Conservation (phyloP, 345 rosid species). For the Aquilaria malaccensis region DNA sequence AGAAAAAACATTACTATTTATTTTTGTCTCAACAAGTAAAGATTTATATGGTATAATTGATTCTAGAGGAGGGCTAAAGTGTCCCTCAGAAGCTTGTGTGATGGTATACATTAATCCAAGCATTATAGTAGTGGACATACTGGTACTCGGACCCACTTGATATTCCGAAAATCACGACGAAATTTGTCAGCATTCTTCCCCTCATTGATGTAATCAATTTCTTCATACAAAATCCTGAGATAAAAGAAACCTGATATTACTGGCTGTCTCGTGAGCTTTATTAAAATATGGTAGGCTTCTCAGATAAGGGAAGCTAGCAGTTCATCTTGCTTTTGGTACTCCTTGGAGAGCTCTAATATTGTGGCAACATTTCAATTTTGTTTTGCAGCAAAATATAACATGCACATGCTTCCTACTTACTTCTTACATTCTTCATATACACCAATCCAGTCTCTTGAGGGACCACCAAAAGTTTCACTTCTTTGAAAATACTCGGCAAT, state of each 20-base stretch:
- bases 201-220: conserved; percentile 93
- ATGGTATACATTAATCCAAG: background rate
- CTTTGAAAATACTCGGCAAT: conserved; percentile 87
- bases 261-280: background rate
- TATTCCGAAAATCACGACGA: conserved; percentile 83
- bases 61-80: too few species aligned
- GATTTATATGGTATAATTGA: too few species aligned
- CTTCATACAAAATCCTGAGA: conserved; percentile 83
- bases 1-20: too few species aligned
- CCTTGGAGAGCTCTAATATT: too few species aligned
- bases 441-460: conserved; percentile 83
- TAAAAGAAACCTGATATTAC: conserved; percentile 13
- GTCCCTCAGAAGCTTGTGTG: too few species aligned
- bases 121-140: conserved; percentile 42
- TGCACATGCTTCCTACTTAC: conserved; percentile 36
- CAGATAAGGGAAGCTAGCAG: too few species aligned
- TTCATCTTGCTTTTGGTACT: too few species aligned
- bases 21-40: too few species aligned
- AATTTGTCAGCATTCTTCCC: conserved; percentile 91
- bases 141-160: conserved; percentile 93
- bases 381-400: conserved; percentile 1
- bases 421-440: conserved; percentile 80
- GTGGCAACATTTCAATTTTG: background rate
- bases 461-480: conserved; percentile 81
- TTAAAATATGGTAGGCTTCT: background rate